These are phyloP conservation scores for Bipolaris zeicola DNA, from an alignment of 2,329 filamentous ascomycete genomes.

Conservation along the genomic window DNA sequence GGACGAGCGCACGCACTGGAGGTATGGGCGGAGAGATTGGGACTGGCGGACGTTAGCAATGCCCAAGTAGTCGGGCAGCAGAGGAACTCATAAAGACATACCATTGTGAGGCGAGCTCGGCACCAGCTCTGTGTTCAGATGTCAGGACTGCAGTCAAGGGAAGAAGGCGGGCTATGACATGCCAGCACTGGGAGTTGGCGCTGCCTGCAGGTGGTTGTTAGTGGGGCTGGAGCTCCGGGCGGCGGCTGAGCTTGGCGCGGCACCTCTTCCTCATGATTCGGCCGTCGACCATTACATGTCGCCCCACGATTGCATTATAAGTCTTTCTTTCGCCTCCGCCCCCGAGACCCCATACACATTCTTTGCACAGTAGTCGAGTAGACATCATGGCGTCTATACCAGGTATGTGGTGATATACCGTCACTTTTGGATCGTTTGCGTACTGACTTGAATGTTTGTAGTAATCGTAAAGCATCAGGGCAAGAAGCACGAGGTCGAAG, in stretches of 20 bases:
- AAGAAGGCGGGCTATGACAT: conserved; percentile 35
- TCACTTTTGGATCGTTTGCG: conserved; percentile 1
- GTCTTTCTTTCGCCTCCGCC: conserved; percentile 18
- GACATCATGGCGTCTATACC: conserved; percentile 46
- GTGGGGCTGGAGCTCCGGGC: conserved; percentile 35
- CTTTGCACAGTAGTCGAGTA: conserved; percentile 6
- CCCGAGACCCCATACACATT: conserved; percentile 1
- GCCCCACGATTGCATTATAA: conserved; percentile 36
- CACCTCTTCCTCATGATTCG: conserved; percentile 38
- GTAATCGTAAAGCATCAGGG: conserved; percentile 94
- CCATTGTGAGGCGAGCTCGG: conserved; percentile 36
- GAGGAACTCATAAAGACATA: conserved; percentile 15
- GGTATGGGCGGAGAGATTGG: conserved; percentile 95
- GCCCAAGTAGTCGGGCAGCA: background rate
- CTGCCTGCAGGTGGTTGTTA: conserved; percentile 33
- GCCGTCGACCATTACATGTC: conserved; percentile 32
- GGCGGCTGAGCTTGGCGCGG: conserved; percentile 23
- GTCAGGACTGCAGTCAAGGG: conserved; percentile 24
- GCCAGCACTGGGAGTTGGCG: conserved; percentile 33
- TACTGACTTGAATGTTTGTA: conserved; percentile 49
- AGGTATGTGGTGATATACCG: conserved; percentile 27
- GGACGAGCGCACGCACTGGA: conserved; percentile 93
- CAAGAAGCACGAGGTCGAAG: conserved; percentile 92
- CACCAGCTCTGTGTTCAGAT: conserved; percentile 25
- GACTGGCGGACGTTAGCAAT: conserved; percentile 62